phyloP scores from a whole-genome alignment of 192 early-diverging fungal species.

The Backusella australiensis region DNA sequence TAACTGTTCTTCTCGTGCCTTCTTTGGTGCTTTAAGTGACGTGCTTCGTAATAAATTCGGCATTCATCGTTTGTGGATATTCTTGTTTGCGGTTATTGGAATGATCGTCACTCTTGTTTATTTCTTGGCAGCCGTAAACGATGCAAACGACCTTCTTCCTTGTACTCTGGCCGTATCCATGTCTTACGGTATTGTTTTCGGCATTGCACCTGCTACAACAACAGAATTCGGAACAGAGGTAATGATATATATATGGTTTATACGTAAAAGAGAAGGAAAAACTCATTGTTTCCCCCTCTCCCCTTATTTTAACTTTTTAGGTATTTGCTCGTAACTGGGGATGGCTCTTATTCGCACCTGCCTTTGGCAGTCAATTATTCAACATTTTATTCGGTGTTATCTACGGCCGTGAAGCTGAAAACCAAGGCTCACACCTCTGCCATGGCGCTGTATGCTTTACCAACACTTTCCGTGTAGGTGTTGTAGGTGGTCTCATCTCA shows the following conservation, averaged over 20 bases:
- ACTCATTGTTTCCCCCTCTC: not conserved
- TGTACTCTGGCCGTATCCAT: constrained; percentile 26
- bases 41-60: constrained; percentile 19
- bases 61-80: constrained; percentile 35
- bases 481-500: not conserved
- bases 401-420: constrained; percentile 25
- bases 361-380: constrained; percentile 32
- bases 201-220: constrained; percentile 30
- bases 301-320: not conserved
- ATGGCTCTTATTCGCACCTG: constrained; percentile 36
- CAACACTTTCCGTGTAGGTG: constrained; percentile 22
- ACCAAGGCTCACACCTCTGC: constrained; percentile 24
- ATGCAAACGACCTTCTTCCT: constrained; percentile 11
- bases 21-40: constrained; percentile 30
- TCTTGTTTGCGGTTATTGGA: constrained; percentile 10
- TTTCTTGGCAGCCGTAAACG: constrained; percentile 8
- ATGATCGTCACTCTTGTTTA: constrained; percentile 13
- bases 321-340: constrained; percentile 39
- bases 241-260: not conserved
- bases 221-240: constrained; percentile 32
- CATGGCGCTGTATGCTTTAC: constrained; percentile 27
- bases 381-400: constrained; percentile 33
- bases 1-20: constrained; percentile 30
- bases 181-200: constrained; percentile 31
- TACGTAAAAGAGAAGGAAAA: not conserved